These are phyloP conservation scores for Stropharia rugosoannulata DNA, from an alignment of 768 basidiomycete species.

Conservation along the genomic window DNA sequence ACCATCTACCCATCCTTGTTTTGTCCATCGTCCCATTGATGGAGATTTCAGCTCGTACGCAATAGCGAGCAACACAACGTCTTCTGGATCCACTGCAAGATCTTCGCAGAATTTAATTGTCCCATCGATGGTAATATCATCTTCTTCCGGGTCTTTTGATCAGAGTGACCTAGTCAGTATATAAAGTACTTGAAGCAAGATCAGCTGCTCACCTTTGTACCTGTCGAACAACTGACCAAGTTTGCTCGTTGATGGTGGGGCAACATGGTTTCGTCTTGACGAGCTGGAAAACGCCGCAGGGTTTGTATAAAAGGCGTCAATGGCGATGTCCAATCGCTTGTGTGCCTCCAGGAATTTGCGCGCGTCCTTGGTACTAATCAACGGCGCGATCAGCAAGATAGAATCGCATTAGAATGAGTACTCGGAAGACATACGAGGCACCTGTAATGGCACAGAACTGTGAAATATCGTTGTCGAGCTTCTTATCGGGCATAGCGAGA, in stretches of 20 bases:
- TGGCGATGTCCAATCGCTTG: slow-evolving; percentile 67
- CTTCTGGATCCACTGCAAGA: slow-evolving; percentile 69
- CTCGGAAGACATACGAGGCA: slow-evolving; percentile 54
- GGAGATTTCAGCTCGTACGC: slow-evolving; percentile 83
- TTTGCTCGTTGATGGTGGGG: slow-evolving; percentile 50
- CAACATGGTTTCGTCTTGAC: slow-evolving; percentile 19
- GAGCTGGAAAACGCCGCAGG: slow-evolving; percentile 32
- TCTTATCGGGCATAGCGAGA: slow-evolving; percentile 36
- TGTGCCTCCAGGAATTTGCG: slow-evolving; percentile 68
- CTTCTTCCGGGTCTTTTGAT: slow-evolving; percentile 49
- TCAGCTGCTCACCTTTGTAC: slow-evolving; percentile 57
- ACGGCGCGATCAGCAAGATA: slow-evolving; percentile 27
- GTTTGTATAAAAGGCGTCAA: slow-evolving; percentile 72
- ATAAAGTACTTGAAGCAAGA: not conserved
- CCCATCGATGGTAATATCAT: slow-evolving; percentile 74
- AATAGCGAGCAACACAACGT: slow-evolving; percentile 78
- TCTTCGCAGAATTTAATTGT: slow-evolving; percentile 78
- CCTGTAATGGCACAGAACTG: slow-evolving; percentile 72
- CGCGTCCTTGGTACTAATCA: slow-evolving; percentile 55
- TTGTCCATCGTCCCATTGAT: slow-evolving; percentile 67
- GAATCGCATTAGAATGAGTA: not conserved
- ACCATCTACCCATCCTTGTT: slow-evolving; percentile 74
- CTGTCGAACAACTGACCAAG: slow-evolving; percentile 58
- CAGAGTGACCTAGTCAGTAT: not conserved
- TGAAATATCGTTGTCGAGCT: slow-evolving; percentile 46